Evolutionary conservation across 805 yeast genomes (phyloP).

Genomic region (Myxozyma geophila): DNA sequence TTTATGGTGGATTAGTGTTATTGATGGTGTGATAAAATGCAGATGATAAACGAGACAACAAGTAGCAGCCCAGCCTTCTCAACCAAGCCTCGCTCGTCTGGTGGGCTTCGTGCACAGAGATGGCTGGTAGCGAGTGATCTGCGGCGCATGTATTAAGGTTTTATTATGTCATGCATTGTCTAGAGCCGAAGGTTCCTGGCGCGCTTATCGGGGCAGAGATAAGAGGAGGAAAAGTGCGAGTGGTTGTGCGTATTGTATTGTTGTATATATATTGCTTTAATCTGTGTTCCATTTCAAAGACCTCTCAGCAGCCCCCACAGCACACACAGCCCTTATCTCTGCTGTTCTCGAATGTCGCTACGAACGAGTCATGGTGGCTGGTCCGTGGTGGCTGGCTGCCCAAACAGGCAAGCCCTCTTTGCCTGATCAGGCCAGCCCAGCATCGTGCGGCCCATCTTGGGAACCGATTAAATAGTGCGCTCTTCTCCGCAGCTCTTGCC

Average conservation of each 20-base stretch:
- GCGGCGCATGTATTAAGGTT: background rate
- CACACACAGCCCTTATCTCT: background rate
- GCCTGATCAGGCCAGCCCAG: slow-evolving; percentile 10
- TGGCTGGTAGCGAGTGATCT: background rate
- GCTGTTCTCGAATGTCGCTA: background rate
- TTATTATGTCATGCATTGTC: background rate
- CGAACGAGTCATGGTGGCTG: slow-evolving; percentile 12
- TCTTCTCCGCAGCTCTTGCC: background rate
- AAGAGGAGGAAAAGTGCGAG: too few relatives aligned
- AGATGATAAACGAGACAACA: background rate
- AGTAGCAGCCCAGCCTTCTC: background rate
- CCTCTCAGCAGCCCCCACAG: background rate
- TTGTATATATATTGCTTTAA: background rate
- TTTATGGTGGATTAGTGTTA: background rate
- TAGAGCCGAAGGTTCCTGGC: background rate
- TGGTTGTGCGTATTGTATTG: too few relatives aligned
- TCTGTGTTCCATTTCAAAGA: background rate
- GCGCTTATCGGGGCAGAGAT: too few relatives aligned
- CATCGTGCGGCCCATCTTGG: slow-evolving; percentile 12
- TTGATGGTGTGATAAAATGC: background rate
- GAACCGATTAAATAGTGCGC: slow-evolving; percentile 5
- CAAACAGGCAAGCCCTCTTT: background rate
- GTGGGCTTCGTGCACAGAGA: background rate
- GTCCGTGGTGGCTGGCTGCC: slow-evolving; percentile 20
- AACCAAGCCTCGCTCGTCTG: background rate